Percentiles rank a stretch among this genome's conserved stretches.
Evolutionary conservation across 164 flowering plant species (phyloP).

Genomic region (Chimonanthus salicifolius): DNA sequence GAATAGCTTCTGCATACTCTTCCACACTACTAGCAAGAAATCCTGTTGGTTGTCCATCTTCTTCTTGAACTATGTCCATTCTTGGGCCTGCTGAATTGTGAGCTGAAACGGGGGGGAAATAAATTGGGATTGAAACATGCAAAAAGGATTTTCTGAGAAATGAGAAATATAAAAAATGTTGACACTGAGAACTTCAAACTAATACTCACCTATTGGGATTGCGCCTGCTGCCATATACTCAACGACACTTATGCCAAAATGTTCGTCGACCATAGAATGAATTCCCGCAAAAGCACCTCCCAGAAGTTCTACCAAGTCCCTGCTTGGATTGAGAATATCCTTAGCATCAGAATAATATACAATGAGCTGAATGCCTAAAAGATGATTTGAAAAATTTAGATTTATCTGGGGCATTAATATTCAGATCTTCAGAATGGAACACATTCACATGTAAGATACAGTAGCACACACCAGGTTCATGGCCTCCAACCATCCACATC

Average conservation of each 20-base stretch:
- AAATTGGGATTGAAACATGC: background rate
- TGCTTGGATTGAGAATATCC: slow-evolving; percentile 24
- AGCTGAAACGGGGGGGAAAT: slow-evolving; percentile 36
- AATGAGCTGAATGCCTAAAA: too few relatives aligned
- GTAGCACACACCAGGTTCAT: too few relatives aligned
- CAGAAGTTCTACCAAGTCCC: slow-evolving; percentile 81
- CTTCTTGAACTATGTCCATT: slow-evolving; percentile 87
- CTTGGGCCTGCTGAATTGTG: slow-evolving; percentile 93
- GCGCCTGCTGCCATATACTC: slow-evolving; percentile 99
- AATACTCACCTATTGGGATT: slow-evolving; percentile 72
- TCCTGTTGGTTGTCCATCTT: slow-evolving; percentile 58
- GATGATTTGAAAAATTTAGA: too few relatives aligned
- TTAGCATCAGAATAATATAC: background rate
- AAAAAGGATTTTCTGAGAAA: background rate
- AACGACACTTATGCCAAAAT: slow-evolving; percentile 88
- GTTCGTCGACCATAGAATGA: slow-evolving; percentile 93
- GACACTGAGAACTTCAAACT: background rate
- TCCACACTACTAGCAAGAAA: slow-evolving; percentile 62
- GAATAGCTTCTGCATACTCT: slow-evolving; percentile 80
- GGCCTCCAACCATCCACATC: too few relatives aligned
- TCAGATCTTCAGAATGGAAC: too few relatives aligned
- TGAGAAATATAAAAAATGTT: background rate
- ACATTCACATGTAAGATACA: too few relatives aligned
- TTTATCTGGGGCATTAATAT: too few relatives aligned
- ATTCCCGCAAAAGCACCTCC: slow-evolving; percentile 83